Conservation (phyloP, 208 protist genomes). For the Wallacemonas sp. region DNA sequence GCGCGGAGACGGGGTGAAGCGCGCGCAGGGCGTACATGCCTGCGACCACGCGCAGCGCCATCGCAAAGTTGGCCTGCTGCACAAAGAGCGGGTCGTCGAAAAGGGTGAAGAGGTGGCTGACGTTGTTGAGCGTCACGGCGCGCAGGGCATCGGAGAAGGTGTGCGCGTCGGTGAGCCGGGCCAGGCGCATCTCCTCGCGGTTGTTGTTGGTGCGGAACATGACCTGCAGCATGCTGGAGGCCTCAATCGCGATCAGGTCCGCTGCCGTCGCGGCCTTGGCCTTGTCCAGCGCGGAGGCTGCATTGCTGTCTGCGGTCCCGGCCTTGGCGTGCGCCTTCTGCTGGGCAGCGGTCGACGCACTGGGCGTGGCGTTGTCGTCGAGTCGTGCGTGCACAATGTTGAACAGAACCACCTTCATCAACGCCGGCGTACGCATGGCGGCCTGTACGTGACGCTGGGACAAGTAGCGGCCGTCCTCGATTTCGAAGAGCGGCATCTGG, state of each 20-base stretch:
- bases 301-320: not conserved
- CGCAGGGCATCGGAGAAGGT: constrained; percentile 30
- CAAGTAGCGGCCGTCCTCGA: constrained; percentile 15
- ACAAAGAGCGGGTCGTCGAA: constrained; percentile 37
- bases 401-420: constrained; percentile 11
- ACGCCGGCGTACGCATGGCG: not conserved
- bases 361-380: not conserved
- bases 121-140: constrained; percentile 29
- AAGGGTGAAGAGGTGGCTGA: constrained; percentile 35
- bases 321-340: too few species aligned
- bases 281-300: constrained; percentile 8
- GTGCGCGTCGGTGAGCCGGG: not conserved
- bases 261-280: constrained; percentile 25
- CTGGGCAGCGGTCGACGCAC: too few species aligned
- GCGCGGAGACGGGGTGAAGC: constrained; percentile 24
- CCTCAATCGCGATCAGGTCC: not conserved
- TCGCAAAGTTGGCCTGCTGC: constrained; percentile 18
- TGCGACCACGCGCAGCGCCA: constrained; percentile 42
- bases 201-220: constrained; percentile 13
- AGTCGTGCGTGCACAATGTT: not conserved
- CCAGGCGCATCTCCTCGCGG: constrained; percentile 4
- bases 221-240: not conserved
- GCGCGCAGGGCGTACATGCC: constrained; percentile 50
- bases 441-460: constrained; percentile 5
- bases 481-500: constrained; percentile 34